Conservation (phyloP, 495 filamentous ascomycete species). For the Podospora pseudocomata region DNA sequence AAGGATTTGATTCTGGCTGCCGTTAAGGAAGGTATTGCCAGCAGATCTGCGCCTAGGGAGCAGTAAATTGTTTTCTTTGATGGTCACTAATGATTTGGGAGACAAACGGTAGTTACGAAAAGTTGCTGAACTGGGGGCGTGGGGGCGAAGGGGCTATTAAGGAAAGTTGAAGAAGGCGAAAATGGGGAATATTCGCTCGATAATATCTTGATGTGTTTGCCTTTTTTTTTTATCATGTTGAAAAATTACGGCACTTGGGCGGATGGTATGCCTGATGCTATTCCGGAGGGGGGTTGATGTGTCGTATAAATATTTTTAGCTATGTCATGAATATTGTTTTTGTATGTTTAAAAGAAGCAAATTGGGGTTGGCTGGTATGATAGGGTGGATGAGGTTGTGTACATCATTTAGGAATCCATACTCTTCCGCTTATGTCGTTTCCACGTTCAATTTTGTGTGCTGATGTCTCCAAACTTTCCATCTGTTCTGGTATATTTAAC, state of each 20-base stretch:
- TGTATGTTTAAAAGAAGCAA: background rate
- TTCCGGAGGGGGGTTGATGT: background rate
- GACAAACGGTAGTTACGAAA: conserved; percentile 2
- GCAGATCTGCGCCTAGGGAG: conserved; percentile 8
- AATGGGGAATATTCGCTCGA: background rate
- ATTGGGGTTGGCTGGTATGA: background rate
- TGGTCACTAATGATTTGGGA: conserved; percentile 8
- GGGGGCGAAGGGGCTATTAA: background rate
- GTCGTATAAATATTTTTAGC: background rate
- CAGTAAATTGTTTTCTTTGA: background rate
- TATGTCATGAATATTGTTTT: background rate
- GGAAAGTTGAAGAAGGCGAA: background rate
- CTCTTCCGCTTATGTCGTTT: background rate
- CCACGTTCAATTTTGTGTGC: no score
- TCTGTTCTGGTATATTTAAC: no score
- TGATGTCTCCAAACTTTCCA: background rate
- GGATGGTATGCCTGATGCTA: background rate
- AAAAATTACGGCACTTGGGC: background rate
- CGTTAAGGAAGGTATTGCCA: conserved; percentile 53
- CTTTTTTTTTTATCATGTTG: background rate
- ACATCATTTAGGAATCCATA: background rate
- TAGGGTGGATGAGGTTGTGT: background rate
- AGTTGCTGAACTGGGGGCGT: background rate
- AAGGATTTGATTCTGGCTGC: conserved; percentile 82
- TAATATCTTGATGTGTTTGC: conserved; percentile 1